phyloP scores from a whole-genome alignment of 345 rosid genomes.

The Rhizophora apiculata region DNA sequence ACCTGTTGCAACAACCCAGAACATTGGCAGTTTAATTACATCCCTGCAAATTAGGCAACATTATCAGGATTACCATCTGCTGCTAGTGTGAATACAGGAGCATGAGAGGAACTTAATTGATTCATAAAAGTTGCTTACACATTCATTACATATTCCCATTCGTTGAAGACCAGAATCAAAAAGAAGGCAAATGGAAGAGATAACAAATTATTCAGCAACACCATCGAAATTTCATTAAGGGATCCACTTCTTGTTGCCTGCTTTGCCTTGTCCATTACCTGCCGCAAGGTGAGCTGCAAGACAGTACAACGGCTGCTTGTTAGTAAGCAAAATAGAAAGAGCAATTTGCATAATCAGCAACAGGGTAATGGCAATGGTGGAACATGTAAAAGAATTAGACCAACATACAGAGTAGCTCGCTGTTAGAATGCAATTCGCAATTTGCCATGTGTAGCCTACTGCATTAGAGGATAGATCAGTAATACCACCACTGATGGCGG shows the following conservation, averaged over 20 bases:
- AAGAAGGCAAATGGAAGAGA: slow-evolving; percentile 74
- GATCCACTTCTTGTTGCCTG: slow-evolving; percentile 65
- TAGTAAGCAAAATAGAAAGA: slow-evolving; percentile 3
- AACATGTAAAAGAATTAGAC: background rate
- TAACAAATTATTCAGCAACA: slow-evolving; percentile 77
- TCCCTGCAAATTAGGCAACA: slow-evolving; percentile 44
- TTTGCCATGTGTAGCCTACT: slow-evolving; percentile 79
- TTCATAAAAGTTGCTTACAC: slow-evolving; percentile 43
- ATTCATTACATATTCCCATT: slow-evolving; percentile 71
- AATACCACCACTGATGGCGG: slow-evolving; percentile 76
- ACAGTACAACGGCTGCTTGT: slow-evolving; percentile 17
- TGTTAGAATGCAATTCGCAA: slow-evolving; percentile 70
- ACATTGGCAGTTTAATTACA: slow-evolving; percentile 61
- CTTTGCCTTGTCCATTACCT: slow-evolving; percentile 89
- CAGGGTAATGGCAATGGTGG: background rate
- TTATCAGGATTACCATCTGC: slow-evolving; percentile 1
- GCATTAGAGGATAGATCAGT: slow-evolving; percentile 83
- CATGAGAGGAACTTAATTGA: background rate
- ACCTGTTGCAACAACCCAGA: slow-evolving; percentile 82
- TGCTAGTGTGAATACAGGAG: slow-evolving; percentile 3
- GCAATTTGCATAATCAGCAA: background rate
- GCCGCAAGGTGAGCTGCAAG: slow-evolving; percentile 69
- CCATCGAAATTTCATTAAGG: slow-evolving; percentile 87
- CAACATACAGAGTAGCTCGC: slow-evolving; percentile 80
- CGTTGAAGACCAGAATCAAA: slow-evolving; percentile 58